Percentiles rank a stretch among this genome's conserved stretches.
Evolutionary conservation across 192 early-diverging fungal genomes (phyloP).

Genomic region (Chytriomyces sp.): DNA sequence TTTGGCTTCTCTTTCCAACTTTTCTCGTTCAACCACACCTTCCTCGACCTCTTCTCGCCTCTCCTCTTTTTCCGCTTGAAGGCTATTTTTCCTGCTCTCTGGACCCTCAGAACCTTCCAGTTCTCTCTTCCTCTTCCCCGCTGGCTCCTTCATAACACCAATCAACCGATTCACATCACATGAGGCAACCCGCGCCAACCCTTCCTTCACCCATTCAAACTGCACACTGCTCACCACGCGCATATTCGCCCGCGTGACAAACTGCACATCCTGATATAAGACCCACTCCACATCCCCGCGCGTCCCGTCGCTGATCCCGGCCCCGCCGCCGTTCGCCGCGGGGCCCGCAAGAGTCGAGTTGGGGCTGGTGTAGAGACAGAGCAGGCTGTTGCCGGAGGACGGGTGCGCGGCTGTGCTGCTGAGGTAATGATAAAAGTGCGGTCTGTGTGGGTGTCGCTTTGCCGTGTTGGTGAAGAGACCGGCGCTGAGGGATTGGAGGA

Average conservation of each 20-base stretch:
- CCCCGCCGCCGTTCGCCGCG: background rate
- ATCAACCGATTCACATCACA: slow-evolving; percentile 36
- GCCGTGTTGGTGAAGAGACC: slow-evolving; percentile 57
- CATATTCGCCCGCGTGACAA: slow-evolving; percentile 53
- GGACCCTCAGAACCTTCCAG: background rate
- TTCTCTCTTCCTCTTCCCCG: background rate
- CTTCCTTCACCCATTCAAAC: slow-evolving; percentile 47
- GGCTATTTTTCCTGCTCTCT: background rate
- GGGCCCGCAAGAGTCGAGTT: slow-evolving; percentile 35
- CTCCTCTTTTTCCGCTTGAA: background rate
- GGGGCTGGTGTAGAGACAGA: slow-evolving; percentile 45
- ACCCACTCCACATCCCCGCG: slow-evolving; percentile 45
- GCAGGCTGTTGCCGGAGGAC: slow-evolving; percentile 19
- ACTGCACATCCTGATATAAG: slow-evolving; percentile 57
- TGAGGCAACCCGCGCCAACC: slow-evolving; percentile 33
- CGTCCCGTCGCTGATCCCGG: slow-evolving; percentile 5
- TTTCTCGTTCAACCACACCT: background rate
- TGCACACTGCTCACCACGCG: slow-evolving; percentile 46
- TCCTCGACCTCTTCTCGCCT: background rate
- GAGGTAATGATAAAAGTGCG: slow-evolving; percentile 52
- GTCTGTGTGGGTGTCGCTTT: slow-evolving; percentile 47
- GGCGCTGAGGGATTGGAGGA: slow-evolving; percentile 52
- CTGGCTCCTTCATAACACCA: slow-evolving; percentile 6
- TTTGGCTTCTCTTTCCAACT: slow-evolving; percentile 21
- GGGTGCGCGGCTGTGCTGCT: background rate